phyloP scores from a whole-genome alignment of 2,329 filamentous ascomycete species.

The Pseudogymnoascus sp. region DNA sequence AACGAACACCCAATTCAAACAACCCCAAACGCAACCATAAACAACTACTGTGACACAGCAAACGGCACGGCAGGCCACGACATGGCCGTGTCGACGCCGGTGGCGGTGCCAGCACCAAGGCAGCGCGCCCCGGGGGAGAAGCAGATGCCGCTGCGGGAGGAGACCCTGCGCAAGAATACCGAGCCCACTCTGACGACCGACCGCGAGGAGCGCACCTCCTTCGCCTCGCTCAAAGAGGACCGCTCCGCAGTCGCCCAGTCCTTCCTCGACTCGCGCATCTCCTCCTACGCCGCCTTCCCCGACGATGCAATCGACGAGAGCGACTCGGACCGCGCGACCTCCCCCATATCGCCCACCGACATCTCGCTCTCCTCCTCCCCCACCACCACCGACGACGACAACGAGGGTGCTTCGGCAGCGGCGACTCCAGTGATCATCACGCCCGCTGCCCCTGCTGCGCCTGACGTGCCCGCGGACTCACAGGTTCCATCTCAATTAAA shows the following conservation, averaged over 20 bases:
- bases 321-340: not conserved
- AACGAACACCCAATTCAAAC: not conserved
- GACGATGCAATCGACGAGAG: constrained; percentile 48
- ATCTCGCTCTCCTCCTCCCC: constrained; percentile 34
- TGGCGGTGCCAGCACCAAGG: not conserved
- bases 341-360: constrained; percentile 10
- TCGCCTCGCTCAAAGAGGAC: constrained; percentile 28
- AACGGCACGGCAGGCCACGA: not conserved
- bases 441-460: constrained; percentile 34
- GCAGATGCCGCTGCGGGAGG: not conserved
- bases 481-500: not conserved
- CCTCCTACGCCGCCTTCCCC: constrained; percentile 45
- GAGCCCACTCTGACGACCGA: constrained; percentile 16
- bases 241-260: constrained; percentile 44
- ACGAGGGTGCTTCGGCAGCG: not conserved
- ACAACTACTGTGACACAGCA: not conserved
- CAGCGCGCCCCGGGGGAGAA: not conserved
- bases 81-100: not conserved
- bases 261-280: constrained; percentile 57
- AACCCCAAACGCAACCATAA: not conserved
- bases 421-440: constrained; percentile 28
- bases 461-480: not conserved
- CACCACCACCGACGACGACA: constrained; percentile 13
- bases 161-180: not conserved
- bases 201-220: constrained; percentile 25